Percentiles rank a stretch among this genome's conserved stretches.
Evolutionary conservation across 495 filamentous ascomycete genomes (phyloP).

Genomic region (Opeltia flavorubescens): DNA sequence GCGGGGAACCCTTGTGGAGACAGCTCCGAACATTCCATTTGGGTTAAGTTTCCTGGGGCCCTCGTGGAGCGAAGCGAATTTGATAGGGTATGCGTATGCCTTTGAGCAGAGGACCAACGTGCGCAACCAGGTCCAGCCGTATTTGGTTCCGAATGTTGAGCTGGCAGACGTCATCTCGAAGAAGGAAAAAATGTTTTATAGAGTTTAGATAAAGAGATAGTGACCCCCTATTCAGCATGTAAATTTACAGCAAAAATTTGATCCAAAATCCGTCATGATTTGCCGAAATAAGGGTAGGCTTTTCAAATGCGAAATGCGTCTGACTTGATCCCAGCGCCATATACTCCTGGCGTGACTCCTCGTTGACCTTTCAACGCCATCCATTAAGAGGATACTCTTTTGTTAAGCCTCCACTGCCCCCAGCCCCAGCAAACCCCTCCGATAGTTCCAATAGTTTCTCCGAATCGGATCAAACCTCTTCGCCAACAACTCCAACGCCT

Average conservation of each 20-base stretch:
- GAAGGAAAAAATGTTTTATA: neutral
- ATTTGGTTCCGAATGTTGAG: conserved; percentile 32
- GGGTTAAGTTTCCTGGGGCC: conserved; percentile 44
- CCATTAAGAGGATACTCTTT: neutral
- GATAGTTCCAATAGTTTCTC: conserved; percentile 84
- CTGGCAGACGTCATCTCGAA: conserved; percentile 25
- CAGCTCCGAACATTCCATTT: conserved; percentile 38
- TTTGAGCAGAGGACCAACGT: conserved; percentile 51
- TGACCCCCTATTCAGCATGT: neutral
- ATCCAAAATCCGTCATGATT: neutral
- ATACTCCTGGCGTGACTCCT: no score
- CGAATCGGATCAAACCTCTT: conserved; percentile 84
- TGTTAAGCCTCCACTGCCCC: conserved; percentile 1
- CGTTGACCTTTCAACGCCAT: no score
- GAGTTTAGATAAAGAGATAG: neutral
- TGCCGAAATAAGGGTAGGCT: neutral
- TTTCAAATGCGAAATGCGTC: neutral
- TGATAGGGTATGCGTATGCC: conserved; percentile 54
- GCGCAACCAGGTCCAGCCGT: conserved; percentile 30
- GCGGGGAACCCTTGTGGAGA: conserved; percentile 27
- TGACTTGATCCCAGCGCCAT: neutral
- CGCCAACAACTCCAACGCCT: conserved; percentile 57
- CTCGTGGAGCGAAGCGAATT: conserved; percentile 36
- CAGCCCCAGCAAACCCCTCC: conserved; percentile 34
- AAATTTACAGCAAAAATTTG: neutral